Evolutionary conservation across 2,329 filamentous ascomycete genomes (phyloP).

Genomic region (Meredithiella fracta): DNA sequence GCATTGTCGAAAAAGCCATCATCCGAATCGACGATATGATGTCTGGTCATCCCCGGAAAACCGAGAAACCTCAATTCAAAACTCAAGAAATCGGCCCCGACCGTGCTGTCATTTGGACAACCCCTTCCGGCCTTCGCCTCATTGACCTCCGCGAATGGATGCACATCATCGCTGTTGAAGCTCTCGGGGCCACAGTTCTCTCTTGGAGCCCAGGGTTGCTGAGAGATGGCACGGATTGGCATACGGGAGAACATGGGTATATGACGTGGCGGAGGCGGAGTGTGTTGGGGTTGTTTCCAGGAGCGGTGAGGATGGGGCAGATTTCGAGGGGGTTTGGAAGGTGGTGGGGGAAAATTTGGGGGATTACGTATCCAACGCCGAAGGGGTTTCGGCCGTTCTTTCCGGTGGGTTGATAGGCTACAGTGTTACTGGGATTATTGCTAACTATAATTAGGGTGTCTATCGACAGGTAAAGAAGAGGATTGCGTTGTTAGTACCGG

Average conservation of each 20-base stretch:
- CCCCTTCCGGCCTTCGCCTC: slow-evolving; percentile 14
- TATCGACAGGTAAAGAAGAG: slow-evolving; percentile 14
- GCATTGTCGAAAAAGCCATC: slow-evolving; percentile 23
- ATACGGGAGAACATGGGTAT: slow-evolving; percentile 32
- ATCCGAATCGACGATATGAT: slow-evolving; percentile 22
- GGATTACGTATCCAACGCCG: slow-evolving; percentile 28
- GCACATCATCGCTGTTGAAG: slow-evolving; percentile 38
- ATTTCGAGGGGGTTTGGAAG: slow-evolving; percentile 23
- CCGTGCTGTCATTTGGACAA: too few relatives aligned
- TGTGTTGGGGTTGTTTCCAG: slow-evolving; percentile 35
- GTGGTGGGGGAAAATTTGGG: slow-evolving; percentile 28
- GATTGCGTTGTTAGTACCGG: slow-evolving; percentile 3
- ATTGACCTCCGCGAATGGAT: slow-evolving; percentile 38
- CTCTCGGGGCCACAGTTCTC: slow-evolving; percentile 32
- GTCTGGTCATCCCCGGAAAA: slow-evolving; percentile 16
- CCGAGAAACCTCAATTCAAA: background rate
- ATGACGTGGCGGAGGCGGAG: slow-evolving; percentile 35
- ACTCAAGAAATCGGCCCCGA: slow-evolving; percentile 3
- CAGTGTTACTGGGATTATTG: background rate
- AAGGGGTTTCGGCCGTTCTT: slow-evolving; percentile 32
- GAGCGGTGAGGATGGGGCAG: slow-evolving; percentile 23
- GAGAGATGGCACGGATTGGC: slow-evolving; percentile 27
- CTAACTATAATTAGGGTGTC: slow-evolving; percentile 10
- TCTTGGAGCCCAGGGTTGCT: slow-evolving; percentile 37
- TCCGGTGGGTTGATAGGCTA: slow-evolving; percentile 22